Evolutionary conservation across 2,329 filamentous ascomycete genomes (phyloP), one percentile per base, ranked within the genome.

Genomic region (Fusarium burgessii): DNA sequence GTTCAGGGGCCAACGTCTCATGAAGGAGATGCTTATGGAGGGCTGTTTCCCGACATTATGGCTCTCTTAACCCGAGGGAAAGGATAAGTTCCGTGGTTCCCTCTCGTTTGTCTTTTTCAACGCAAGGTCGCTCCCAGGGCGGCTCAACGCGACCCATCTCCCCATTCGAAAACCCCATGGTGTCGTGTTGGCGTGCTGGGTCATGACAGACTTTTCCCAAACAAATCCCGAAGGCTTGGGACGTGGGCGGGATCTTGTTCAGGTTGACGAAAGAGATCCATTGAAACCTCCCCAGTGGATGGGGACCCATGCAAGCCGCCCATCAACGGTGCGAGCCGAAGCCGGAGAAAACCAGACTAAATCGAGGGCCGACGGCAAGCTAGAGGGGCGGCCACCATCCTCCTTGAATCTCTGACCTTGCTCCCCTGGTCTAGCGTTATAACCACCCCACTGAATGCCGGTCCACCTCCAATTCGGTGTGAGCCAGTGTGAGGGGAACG

Each of bases 281-380:
- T 72, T 33, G 40, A 68, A 73, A 56, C 52, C 58, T 60, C 66
- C 58, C 70, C 68, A 66, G 63, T 62, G 70, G 68, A 75, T 74
- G 67, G 66, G 74, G 63, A 51, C 66, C 75, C 72, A 76, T 76
- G 74, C 74, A 74, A 74, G 72, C 76, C 75, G 74, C 76, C 71
- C 68, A 76, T 74, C 77, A 77, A 77, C 79, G 79, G 77, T 78
- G 79, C 79, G 79, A 80, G 77, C 79, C 79, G 79, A 79, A 73
- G 76, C 76, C 77, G 79, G 77, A 76, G 74, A 76, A 72, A 77
- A 74, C 68, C 67, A 78, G 74, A 73, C 77, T 78, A 78, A 77
- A 73, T 73, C 73, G 66, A 75, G 72, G 66, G 73, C 76, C 74
- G 76, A 74, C 70, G 73, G 73, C 65, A 74, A 73, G 73, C 75